Base-by-base conservation (phyloP, 1,139 yeast species). In the Magnusiomyces clavatus region DNA sequence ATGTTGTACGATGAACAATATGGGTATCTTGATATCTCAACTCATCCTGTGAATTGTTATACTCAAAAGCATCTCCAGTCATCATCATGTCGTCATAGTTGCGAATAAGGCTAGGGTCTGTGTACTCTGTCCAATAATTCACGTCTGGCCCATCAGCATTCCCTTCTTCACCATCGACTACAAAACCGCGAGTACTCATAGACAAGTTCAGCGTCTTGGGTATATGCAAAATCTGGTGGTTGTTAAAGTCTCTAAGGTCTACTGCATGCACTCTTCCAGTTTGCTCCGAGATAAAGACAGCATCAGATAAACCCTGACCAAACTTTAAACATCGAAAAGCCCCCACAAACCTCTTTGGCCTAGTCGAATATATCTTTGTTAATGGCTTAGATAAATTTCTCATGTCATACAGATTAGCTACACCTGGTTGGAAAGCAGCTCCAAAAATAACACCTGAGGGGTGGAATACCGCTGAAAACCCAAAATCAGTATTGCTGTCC, bases 361-460 rank as follows among this genome's bases (percentile, higher is more conserved):
- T 56, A 13, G 72, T 60, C 6, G 71, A 63, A 43, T 59, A 56
- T 51, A 69, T 77, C 72, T 41, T 75, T 69, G 66, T 58, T 41
- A 69, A 56, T 8, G 72, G 71, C 43, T 55, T 48, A 1, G 64
- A 61, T 51, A 80, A 63, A 56, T 83, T 83, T 58, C 97, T 72
- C 19, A 86, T 66, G 66, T 89, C 97, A 65, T 82, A 89, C 19
- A 89, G 69, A 56, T 82, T 71, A 57, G 94, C 83, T 37, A 80
- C 71, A 6, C 97, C 97, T 63, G 86, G 89, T 67, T 89, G 96
- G 65, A 87, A 88, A 24, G 90, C 82, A 0, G 87, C 80, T 1
- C 95, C 83, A 66, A 89, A 85, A 59, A 82, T 75, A 54, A 77
- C 61, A 17, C 92, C 95, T 49, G 84, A 80, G 17, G 83, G 77